phyloP scores from a whole-genome alignment of 768 basidiomycete species.

The Tylopilus plumbeoviolaceoides region DNA sequence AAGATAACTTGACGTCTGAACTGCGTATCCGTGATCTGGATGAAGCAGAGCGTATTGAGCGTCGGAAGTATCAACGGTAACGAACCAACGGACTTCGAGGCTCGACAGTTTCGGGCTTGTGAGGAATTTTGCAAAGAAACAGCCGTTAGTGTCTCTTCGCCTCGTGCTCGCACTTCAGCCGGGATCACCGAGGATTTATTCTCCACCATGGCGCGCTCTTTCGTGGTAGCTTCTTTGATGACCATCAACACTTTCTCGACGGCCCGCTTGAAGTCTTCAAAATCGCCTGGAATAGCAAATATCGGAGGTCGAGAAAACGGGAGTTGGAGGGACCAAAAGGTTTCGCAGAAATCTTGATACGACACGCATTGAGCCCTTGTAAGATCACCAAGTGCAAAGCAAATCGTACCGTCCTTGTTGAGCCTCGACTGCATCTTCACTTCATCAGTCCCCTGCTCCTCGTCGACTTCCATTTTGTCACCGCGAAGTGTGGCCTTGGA shows the following conservation, averaged over 20 bases:
- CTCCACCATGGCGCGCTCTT: constrained; percentile 87
- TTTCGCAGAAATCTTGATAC: constrained; percentile 69
- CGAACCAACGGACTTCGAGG: constrained; percentile 60
- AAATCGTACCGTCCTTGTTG: constrained; percentile 59
- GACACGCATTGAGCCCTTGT: constrained; percentile 1
- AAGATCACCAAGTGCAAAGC: neutral
- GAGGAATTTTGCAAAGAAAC: constrained; percentile 92
- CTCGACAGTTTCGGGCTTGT: constrained; percentile 84
- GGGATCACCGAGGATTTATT: constrained; percentile 46
- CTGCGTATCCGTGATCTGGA: constrained; percentile 80
- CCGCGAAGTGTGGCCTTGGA: constrained; percentile 32
- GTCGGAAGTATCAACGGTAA: neutral
- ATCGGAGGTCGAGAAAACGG: constrained; percentile 78
- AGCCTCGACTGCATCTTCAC: constrained; percentile 37
- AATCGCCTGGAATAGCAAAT: constrained; percentile 54
- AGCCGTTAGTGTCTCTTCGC: constrained; percentile 57
- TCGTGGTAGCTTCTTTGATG: constrained; percentile 82
- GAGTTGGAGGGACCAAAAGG: constrained; percentile 86
- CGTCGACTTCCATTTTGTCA: constrained; percentile 65
- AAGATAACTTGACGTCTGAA: constrained; percentile 93
- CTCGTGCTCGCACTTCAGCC: constrained; percentile 65
- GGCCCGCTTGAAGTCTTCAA: constrained; percentile 64
- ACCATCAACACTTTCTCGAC: constrained; percentile 72
- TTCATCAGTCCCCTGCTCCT: constrained; percentile 26
- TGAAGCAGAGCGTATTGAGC: constrained; percentile 9